A percentile compares a stretch with the other conserved stretches of the same genome.
Evolutionary conservation across 2,329 filamentous ascomycete genomes (phyloP).

Genomic region (Ophiocordyceps robertsii): DNA sequence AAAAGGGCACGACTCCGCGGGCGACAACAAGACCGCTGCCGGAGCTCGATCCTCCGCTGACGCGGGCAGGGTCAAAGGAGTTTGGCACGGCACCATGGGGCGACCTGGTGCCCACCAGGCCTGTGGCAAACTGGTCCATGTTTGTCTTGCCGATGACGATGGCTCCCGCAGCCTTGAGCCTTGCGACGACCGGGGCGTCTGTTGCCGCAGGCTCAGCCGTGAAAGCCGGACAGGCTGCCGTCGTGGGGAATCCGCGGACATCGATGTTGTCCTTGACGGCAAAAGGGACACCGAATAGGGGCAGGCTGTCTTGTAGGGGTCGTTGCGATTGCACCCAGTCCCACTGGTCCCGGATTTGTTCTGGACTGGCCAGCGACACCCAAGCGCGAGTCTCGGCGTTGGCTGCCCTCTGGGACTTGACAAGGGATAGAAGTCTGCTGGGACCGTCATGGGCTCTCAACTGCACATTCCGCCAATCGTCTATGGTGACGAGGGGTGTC

Average conservation of each 20-base stretch:
- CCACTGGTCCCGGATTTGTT: conserved; percentile 11
- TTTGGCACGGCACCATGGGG: conserved; percentile 44
- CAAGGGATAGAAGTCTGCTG: conserved; percentile 11
- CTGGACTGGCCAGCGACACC: conserved; percentile 16
- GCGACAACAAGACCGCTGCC: conserved; percentile 42
- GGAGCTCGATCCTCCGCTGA: conserved; percentile 42
- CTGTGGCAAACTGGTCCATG: conserved; percentile 50
- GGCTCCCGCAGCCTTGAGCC: conserved; percentile 37
- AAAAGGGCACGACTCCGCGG: conserved; percentile 38
- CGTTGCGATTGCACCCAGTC: not conserved
- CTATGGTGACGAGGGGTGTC: conserved; percentile 6
- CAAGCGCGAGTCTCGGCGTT: conserved; percentile 14
- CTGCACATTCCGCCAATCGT: conserved; percentile 14
- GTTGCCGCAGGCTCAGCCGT: conserved; percentile 27
- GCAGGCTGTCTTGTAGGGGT: conserved; percentile 15
- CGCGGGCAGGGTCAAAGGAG: conserved; percentile 25
- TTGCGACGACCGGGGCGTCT: conserved; percentile 34
- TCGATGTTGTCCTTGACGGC: conserved; percentile 45
- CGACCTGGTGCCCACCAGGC: conserved; percentile 45
- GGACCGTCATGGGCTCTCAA: conserved; percentile 11
- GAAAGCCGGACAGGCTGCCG: conserved; percentile 36
- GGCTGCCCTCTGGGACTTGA: conserved; percentile 7
- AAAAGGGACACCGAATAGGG: conserved; percentile 43
- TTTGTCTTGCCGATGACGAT: conserved; percentile 46
- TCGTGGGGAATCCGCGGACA: conserved; percentile 34